Percentiles rank a stretch among this genome's conserved stretches.
phyloP scores from a whole-genome alignment of 75 land plant genomes.

The Pinus tabuliformis region DNA sequence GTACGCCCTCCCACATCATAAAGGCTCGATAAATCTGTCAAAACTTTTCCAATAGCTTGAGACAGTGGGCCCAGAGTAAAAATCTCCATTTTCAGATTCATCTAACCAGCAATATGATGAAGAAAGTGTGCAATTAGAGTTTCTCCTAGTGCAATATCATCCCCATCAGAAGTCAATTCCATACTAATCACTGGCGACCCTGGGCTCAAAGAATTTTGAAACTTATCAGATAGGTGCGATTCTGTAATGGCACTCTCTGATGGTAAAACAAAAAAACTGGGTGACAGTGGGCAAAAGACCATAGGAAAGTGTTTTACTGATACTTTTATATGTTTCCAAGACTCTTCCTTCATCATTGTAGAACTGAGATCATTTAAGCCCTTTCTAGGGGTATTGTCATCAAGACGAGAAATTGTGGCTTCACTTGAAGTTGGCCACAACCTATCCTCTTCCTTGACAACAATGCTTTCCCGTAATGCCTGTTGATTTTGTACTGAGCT shows the following conservation, averaged over 20 bases:
- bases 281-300: slow-evolving; percentile 77
- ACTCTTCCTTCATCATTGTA: slow-evolving; percentile 10
- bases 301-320: slow-evolving; percentile 81
- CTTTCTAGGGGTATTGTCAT: slow-evolving; percentile 12
- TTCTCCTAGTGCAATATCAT: too few relatives aligned
- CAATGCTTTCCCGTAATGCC: neutral
- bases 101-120: too few relatives aligned
- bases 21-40: too few relatives aligned
- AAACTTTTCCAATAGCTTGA: too few relatives aligned
- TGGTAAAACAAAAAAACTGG: slow-evolving; percentile 77
- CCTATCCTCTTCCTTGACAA: slow-evolving; percentile 31
- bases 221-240: slow-evolving; percentile 55
- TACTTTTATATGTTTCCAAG: neutral
- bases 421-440: slow-evolving; percentile 23
- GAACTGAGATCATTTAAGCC: slow-evolving; percentile 4
- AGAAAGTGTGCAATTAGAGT: too few relatives aligned
- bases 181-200: too few relatives aligned
- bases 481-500: neutral
- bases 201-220: neutral
- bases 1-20: too few relatives aligned
- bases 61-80: too few relatives aligned
- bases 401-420: slow-evolving; percentile 15
- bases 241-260: slow-evolving; percentile 73
- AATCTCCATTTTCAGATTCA: too few relatives aligned
- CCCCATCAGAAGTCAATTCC: too few relatives aligned